Evolutionary conservation across 805 yeast species (phyloP), one percentile per base, ranked within the genome.

Genomic region (Kuraishia capsulata): DNA sequence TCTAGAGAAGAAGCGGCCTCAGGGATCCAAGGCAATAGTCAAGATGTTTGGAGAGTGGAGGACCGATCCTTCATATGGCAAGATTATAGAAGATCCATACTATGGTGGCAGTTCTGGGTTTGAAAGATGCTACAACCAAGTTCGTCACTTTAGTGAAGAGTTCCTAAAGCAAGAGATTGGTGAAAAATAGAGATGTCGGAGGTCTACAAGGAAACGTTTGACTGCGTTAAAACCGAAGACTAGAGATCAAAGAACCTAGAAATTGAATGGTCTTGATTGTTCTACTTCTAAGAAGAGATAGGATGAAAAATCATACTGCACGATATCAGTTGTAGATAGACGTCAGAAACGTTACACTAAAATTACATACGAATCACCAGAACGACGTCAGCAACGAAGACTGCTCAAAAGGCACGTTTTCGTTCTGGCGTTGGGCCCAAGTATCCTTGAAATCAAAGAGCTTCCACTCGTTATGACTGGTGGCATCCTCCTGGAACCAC

Each of bases 101-200:
- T 90, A 89, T 52, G 97, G 97, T 4, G 96, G 94, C 0, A 62
- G 61, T 17, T 70, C 75, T 46, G 96, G 96, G 2, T 89, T 89
- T 54, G 92, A 86, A 56, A 69, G 64, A 40, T 86, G 84, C 57
- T 89, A 78, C 54, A 54, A 70, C 40, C 97, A 89, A 53, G 68
- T 88, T 37, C 53, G 63, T 9, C 88, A 83, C 48, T 90, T 90
- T 54, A 75, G 85, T 41, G 74, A 80, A 46, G 78, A 76, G 43
- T 83, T 89, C 45, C 51, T 89, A 38, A 64, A 69, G 44, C 64
- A 52, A 37, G 86, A 78, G 43, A 4, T 37, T 14, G 35, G 35
- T n/a, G 39, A 36, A 21, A 10, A 16, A 25, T 25, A 35, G 20
- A 18, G 23, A 16, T 29, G 18, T 8, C 4, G 4, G 14, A 16